Conservation (phyloP, 495 filamentous ascomycete genomes). For the Beverwykella pulmonaria region DNA sequence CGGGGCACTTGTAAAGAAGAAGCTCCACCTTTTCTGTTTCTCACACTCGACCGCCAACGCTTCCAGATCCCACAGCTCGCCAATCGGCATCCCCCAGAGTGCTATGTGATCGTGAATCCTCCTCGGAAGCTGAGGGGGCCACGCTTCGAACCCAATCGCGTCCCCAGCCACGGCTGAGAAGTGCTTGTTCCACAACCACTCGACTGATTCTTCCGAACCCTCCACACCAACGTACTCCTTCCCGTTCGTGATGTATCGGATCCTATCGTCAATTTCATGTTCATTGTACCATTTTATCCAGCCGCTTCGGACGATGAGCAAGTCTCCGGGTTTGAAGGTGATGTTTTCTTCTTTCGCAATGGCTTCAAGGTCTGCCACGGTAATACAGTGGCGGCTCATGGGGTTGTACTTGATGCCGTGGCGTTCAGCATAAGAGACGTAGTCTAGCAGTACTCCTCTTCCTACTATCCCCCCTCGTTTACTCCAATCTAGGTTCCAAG, state of each 20-base stretch:
- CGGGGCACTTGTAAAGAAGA: constrained; percentile 60
- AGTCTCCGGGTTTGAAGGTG: constrained; percentile 5
- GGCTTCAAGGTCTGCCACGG: constrained; percentile 4
- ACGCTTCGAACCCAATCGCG: constrained; percentile 12
- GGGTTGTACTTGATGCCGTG: too few species aligned
- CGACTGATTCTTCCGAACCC: constrained; percentile 1
- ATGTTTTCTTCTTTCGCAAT: constrained; percentile 4
- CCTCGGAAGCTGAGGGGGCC: constrained; percentile 9
- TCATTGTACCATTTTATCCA: constrained; percentile 14
- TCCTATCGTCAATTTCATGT: constrained; percentile 32
- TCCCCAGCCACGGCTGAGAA: constrained; percentile 23
- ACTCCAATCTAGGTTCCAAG: constrained; percentile 10
- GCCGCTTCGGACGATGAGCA: constrained; percentile 17
- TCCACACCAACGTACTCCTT: constrained; percentile 14
- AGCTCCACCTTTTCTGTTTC: constrained; percentile 49
- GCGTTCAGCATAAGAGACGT: too few species aligned
- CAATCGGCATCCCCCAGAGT: constrained; percentile 60
- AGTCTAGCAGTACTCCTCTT: constrained; percentile 19
- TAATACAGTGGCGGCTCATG: constrained; percentile 4
- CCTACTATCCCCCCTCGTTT: constrained; percentile 16
- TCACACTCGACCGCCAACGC: constrained; percentile 51
- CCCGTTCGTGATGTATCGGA: constrained; percentile 15
- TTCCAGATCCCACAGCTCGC: constrained; percentile 62
- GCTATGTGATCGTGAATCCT: constrained; percentile 55
- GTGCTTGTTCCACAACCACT: constrained; percentile 19